Base-by-base conservation (phyloP, 345 rosid species). In the Hypericum androsaemum region DNA sequence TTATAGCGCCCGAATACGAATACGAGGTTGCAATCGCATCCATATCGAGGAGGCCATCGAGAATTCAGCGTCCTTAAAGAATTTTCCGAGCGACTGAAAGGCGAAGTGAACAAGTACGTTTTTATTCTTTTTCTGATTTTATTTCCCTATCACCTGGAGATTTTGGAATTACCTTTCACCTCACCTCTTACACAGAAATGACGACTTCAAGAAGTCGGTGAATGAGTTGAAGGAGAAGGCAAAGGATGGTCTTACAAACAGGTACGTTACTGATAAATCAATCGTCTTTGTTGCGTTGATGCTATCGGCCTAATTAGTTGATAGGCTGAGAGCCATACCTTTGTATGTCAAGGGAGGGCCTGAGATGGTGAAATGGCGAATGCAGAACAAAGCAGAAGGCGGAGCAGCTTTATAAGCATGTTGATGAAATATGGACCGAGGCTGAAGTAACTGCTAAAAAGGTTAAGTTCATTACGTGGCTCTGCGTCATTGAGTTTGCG, bases 361-460 rank as follows among this genome's bases (percentile, higher is more conserved):
- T 80, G 79, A 83, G 82, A 74, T 72, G 77, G 67, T 83, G 75
- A 71, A 77, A 67, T 84, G 79, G 73, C 64, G 60, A 74, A 73
- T 81, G 83, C 86, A 88, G 96, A 83, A 83, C 95, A 5, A 92
- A 88, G 79, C 80, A 88, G 83, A 88, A 80, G 39, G 72, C 94
- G 47, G 88, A 83, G 84, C 73, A 85, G 84, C 78, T 92, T 15
- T 84, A 83, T 77, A 84, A 78, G 67, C 94, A 77, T 46, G 98
- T 77, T 16, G 96, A 88, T 64, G 86, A 83, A 35, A 84, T 52
- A 50, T 88, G 95, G 98, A 75, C 80, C 0, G 98, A 88, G 61
- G 95, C 96, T 39, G 94, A 88, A 75, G 77, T 80, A 44, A 79
- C 94, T 7, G 98, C 83, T 5, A 92, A 83, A 68, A 92, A 81